Conservation (phyloP, 768 basidiomycete genomes). For the Pleurotus platypus region DNA sequence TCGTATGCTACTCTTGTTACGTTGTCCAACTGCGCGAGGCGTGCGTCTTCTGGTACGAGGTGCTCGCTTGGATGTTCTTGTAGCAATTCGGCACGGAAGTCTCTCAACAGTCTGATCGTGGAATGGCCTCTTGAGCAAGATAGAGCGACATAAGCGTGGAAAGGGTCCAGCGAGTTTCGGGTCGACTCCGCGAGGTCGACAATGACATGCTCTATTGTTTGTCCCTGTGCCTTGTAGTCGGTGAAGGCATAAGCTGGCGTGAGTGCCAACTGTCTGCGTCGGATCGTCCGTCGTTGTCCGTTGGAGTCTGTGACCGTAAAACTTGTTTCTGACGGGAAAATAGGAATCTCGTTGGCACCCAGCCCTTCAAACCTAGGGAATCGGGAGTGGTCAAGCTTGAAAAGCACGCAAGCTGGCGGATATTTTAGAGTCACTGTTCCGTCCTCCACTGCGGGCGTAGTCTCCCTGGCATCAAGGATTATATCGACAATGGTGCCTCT, state of each 20-base stretch:
- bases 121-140: slow-evolving; percentile 26
- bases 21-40: too few species aligned
- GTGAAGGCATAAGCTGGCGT: slow-evolving; percentile 23
- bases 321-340: neutral
- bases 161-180: slow-evolving; percentile 18
- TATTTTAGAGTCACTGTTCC: slow-evolving; percentile 20
- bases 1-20: too few species aligned
- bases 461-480: slow-evolving; percentile 28
- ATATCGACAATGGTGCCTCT: slow-evolving; percentile 29
- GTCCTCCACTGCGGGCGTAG: neutral
- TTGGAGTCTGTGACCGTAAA: slow-evolving; percentile 1
- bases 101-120: slow-evolving; percentile 25
- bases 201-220: slow-evolving; percentile 17
- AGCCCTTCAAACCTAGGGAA: slow-evolving; percentile 12
- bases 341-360: neutral
- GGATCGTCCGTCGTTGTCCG: neutral
- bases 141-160: slow-evolving; percentile 30
- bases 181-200: slow-evolving; percentile 24
- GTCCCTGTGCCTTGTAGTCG: slow-evolving; percentile 23
- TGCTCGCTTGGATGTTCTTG: too few species aligned
- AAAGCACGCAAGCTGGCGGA: slow-evolving; percentile 16
- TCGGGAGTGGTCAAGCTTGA: neutral
- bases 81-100: slow-evolving; percentile 11
- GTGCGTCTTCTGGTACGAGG: too few species aligned
- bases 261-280: slow-evolving; percentile 16